Conservation (phyloP, 768 basidiomycete species). For the Hortiboletus flavorubellus region DNA sequence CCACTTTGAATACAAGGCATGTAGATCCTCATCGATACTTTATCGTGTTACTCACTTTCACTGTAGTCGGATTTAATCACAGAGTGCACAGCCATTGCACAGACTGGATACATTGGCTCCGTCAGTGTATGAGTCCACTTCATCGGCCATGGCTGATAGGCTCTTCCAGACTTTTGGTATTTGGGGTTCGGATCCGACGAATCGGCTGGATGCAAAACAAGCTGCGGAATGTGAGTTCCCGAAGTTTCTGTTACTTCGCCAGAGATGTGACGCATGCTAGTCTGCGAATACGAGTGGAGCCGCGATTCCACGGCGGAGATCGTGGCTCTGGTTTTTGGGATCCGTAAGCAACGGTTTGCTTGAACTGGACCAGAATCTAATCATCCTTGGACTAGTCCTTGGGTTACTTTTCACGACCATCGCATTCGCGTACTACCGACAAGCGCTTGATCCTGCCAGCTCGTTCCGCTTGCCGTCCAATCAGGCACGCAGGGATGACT, state of each 20-base stretch:
- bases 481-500: constrained; percentile 35
- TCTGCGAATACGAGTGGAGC: constrained; percentile 58
- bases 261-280: constrained; percentile 36
- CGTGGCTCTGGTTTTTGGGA: constrained; percentile 54
- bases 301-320: constrained; percentile 70
- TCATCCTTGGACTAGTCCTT: constrained; percentile 40
- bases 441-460: constrained; percentile 65
- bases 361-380: not conserved
- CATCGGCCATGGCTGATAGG: constrained; percentile 11
- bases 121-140: constrained; percentile 24
- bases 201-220: constrained; percentile 32
- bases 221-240: constrained; percentile 45
- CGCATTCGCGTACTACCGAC: constrained; percentile 71
- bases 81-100: constrained; percentile 46
- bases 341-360: constrained; percentile 41
- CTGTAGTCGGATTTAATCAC: constrained; percentile 53
- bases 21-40: constrained; percentile 1
- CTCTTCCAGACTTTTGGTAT: constrained; percentile 44
- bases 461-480: constrained; percentile 40
- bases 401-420: constrained; percentile 59
- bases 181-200: constrained; percentile 44
- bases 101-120: constrained; percentile 31
- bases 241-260: not conserved
- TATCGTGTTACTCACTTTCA: not conserved
- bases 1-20: constrained; percentile 68